These are phyloP conservation scores for Xanthoconium purpureum DNA, from an alignment of 768 basidiomycete genomes.

Conservation along the genomic window DNA sequence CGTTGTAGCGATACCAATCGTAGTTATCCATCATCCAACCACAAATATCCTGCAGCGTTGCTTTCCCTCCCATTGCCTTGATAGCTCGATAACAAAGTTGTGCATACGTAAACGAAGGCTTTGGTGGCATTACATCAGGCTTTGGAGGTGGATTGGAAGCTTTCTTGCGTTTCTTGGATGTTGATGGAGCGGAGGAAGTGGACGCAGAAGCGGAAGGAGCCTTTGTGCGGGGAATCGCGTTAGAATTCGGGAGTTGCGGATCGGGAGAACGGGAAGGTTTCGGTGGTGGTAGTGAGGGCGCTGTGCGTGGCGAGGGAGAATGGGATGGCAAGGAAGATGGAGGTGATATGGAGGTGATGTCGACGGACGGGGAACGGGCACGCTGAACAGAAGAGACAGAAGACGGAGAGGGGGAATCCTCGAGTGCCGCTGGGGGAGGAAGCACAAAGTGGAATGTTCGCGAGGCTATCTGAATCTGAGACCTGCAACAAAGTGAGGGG, in stretches of 20 bases:
- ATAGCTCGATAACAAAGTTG: conserved; percentile 90
- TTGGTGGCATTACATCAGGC: conserved; percentile 79
- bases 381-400: conserved; percentile 67
- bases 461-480: conserved; percentile 95
- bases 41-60: conserved; percentile 89
- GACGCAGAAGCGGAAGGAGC: conserved; percentile 31
- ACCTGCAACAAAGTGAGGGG: conserved; percentile 45
- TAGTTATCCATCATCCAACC: conserved; percentile 86
- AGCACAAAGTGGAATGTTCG: conserved; percentile 96
- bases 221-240: conserved; percentile 47
- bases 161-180: conserved; percentile 74
- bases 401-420: conserved; percentile 78
- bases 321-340: conserved; percentile 77
- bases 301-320: conserved; percentile 60
- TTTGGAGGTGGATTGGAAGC: conserved; percentile 41
- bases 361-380: conserved; percentile 75
- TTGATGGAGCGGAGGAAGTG: conserved; percentile 15
- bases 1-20: conserved; percentile 87
- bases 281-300: conserved; percentile 40
- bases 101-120: conserved; percentile 88
- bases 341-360: conserved; percentile 78
- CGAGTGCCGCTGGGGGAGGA: conserved; percentile 78
- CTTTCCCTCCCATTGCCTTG: conserved; percentile 74
- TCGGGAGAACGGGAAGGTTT: conserved; percentile 48
- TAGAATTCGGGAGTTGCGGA: conserved; percentile 61